Evolutionary conservation across 1,139 yeast genomes (phyloP), one percentile per base, ranked within the genome.

Genomic region (Magnusiomyces tetraspermus): DNA sequence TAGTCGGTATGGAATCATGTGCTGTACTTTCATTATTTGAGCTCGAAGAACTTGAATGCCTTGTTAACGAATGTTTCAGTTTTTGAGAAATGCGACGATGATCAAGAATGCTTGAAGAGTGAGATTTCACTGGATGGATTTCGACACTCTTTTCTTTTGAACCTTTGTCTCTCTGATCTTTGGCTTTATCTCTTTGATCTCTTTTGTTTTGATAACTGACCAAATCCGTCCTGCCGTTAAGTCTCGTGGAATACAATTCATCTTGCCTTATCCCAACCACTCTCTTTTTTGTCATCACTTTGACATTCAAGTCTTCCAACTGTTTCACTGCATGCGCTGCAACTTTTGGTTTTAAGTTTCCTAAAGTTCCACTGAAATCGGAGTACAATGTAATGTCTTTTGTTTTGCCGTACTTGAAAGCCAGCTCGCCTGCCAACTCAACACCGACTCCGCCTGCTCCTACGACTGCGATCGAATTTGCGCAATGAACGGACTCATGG

Each of bases 381-480:
- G 54, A 47, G 44, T 33, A 54, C 1, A 54, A 49, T 11, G 52
- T 53, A 22, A 54, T 46, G 17, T 55, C 47, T 52, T 60, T 60
- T 3, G 43, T 47, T 31, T 48, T 51, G 4, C 59, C 58, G 42
- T 59, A 61, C 42, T 57, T 53, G 52, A 53, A 59, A 31, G 58
- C 61, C 48, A 61, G 60, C 42, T 61, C 63, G 19, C 60, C 58
- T 13, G 63, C 62, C 37, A 61, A 56, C 48, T 61, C 62, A 11
- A 61, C 61, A 19, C 63, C 63, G 17, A 58, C 61, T n/a, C 62
- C 63, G 15, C 63, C 63, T 8, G 62, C 62, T 11, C 63, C 63
- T 19, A 59, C 52, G 22, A 61, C 55, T 21, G 63, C 61, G 38
- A 61, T 59, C 24, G 53, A 46, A 15, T 40, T 38, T n/a, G 61